Evolutionary conservation across 306 rosid species (phyloP), one percentile per base, ranked within the genome.

Genomic region (Quercus aquifolioides): DNA sequence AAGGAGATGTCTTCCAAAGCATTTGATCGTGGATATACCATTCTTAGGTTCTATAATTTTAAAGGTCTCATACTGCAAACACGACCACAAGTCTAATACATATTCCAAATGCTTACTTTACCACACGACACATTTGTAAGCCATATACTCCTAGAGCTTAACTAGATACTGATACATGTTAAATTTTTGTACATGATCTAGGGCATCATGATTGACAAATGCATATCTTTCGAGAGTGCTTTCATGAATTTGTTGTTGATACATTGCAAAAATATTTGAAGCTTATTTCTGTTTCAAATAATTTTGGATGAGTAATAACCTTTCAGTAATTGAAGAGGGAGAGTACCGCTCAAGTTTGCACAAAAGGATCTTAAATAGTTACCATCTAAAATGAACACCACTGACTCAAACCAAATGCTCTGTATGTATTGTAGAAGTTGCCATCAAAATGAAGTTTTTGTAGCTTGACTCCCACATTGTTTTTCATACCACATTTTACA

Each of bases 401-500:
- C 5, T 25, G n/a, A 52, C 31, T 63, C 15, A 56, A 62, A 35
- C 15, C 28, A 59, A 23, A 23, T 59, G 31, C 33, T 59, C 65
- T 59, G 31, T 2, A 9, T 67, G 31, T 51, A 73, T 58, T 8
- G 26, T 19, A 25, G 21, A 28, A 58, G 21, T 72, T 77, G 49
- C 9, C 35, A 26, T 77, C 31, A 46, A 25, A 55, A 49, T 28
- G 49, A 23, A 46, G 59, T 26, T 71, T 49, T 54, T 60, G 28
- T 28, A 55, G 15, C 65, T 73, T 46, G 65, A 20, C 51, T 79
- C 68, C 63, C 69, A 49, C 55, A 30, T 12, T 78, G 1, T 82
- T 5, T 81, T 25, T 51, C 57, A 67, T 59, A 43, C 79, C 78
- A 51, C 60, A 60, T 82, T 72, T 60, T 75, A 78, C 88, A 93